Evolutionary conservation across 495 filamentous ascomycete species (phyloP), one percentile per base, ranked within the genome.

Genomic region (Achaetomiella virescens): DNA sequence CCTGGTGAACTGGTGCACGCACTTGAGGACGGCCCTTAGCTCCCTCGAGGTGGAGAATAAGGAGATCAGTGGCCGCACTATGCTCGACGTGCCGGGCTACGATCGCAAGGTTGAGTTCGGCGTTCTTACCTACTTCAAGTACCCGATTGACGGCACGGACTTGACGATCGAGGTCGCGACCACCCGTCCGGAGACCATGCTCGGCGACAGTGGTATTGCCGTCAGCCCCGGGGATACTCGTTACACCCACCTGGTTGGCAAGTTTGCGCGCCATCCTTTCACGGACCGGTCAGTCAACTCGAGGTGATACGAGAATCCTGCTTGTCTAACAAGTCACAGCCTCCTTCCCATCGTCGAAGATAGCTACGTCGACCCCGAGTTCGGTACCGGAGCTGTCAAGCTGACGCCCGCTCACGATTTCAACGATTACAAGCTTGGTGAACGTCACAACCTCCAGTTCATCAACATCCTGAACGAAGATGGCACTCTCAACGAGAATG

Each of bases 81-180:
- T 84, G 38, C 71, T 89, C 17, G 82, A 84, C 29, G 82, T 88
- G 3, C 85, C 85, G 17, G 85, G 85, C 6, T 88, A 88, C 59
- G 82, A 87, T 24, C 75, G 77, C 62, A 89, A 87, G 75, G 78
- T 89, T 36, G 85, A 89, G 66, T 89, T 89, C 61, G 85, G 85
- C 54, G 77, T 83, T 14, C 71, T 89, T 31, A 83, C 80, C 20
- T 75, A 85, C 70, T 88, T 89, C 73, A 81, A 81, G 54, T 89
- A 89, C 64, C 78, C 78, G 3, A 84, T 89, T 49, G 84, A 87
- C 37, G 84, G 82, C 11, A 72, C 75, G 0, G 70, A 83, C 4
- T 77, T 84, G 63, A 81, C 72, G 9, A 80, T 89, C 42, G 80
- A 84, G 61, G 81, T 89, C 50, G 85, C 85, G 10, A 89, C 85